These are phyloP conservation scores for Cephalotrichum gorgonifer DNA, from an alignment of 2,329 filamentous ascomycete species.

Conservation along the genomic window DNA sequence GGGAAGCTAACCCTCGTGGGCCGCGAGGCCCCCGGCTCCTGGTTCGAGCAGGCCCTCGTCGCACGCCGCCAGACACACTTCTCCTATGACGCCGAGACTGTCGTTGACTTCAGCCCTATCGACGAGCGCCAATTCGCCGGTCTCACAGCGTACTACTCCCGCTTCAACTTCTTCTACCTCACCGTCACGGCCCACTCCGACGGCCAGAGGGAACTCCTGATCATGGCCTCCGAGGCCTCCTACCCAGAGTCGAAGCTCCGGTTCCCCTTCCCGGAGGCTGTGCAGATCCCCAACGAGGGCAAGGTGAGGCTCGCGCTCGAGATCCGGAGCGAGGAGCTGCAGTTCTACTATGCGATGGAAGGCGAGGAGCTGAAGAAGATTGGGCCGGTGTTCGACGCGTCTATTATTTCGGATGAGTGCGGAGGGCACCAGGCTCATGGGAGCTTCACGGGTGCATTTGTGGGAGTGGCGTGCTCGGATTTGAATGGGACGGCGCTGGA, in stretches of 20 bases:
- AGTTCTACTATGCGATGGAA: conserved; percentile 46
- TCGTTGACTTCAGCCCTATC: conserved; percentile 38
- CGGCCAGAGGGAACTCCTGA: conserved; percentile 45
- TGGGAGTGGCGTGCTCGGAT: conserved; percentile 45
- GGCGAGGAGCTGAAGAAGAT: conserved; percentile 33
- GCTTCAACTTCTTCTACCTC: conserved; percentile 56
- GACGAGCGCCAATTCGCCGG: conserved; percentile 54
- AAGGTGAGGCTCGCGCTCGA: conserved; percentile 41
- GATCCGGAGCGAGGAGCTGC: conserved; percentile 34
- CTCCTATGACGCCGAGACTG: conserved; percentile 49
- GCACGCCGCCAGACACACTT: conserved; percentile 47
- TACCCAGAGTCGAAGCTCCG: conserved; percentile 40
- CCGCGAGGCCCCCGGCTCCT: conserved; percentile 43
- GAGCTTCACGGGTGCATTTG: conserved; percentile 54
- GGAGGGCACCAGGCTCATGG: conserved; percentile 50
- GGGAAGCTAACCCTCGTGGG: conserved; percentile 36
- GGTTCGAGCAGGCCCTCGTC: conserved; percentile 48
- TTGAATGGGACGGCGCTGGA: conserved; percentile 36
- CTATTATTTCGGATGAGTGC: conserved; percentile 51
- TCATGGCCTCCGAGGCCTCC: conserved; percentile 45
- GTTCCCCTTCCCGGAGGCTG: conserved; percentile 28
- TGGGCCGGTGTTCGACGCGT: conserved; percentile 47
- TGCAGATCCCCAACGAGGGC: conserved; percentile 41
- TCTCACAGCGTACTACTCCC: conserved; percentile 51
- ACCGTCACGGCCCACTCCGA: conserved; percentile 45